Conservation (phyloP, 225 moss, liverwort and hornwort species). For the Climacium dendroides region DNA sequence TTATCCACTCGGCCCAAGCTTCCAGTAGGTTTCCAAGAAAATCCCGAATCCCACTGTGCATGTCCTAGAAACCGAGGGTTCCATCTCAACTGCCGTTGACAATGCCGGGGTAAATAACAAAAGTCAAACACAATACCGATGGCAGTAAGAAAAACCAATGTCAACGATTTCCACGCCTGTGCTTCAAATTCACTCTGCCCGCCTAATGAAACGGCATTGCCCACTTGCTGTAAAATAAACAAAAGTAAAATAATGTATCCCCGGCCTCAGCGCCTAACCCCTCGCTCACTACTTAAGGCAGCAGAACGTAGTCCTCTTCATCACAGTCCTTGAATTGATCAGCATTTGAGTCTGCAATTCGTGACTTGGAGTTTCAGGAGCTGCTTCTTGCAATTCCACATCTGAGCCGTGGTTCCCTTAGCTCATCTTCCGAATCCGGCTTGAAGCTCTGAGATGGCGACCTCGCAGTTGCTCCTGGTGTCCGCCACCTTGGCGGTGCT, state of each 20-base stretch:
- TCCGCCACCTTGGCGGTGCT: neutral
- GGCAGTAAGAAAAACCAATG: neutral
- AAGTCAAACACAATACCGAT: neutral
- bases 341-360: neutral
- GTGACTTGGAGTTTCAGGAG: neutral
- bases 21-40: neutral
- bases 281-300: neutral
- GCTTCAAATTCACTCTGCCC: neutral
- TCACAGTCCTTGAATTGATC: neutral
- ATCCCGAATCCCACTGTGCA: too few relatives aligned
- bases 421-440: neutral
- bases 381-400: too few relatives aligned
- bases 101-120: too few relatives aligned
- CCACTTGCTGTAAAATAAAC: neutral
- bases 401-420: neutral
- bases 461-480: neutral
- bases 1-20: neutral
- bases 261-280: neutral
- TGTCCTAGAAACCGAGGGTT: neutral
- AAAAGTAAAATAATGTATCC: neutral
- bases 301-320: neutral
- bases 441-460: neutral
- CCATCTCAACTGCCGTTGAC: neutral
- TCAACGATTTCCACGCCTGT: neutral
- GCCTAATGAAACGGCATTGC: neutral